These are phyloP conservation scores for Quercus variabilis DNA, from an alignment of 306 rosid genomes.

Conservation along the genomic window DNA sequence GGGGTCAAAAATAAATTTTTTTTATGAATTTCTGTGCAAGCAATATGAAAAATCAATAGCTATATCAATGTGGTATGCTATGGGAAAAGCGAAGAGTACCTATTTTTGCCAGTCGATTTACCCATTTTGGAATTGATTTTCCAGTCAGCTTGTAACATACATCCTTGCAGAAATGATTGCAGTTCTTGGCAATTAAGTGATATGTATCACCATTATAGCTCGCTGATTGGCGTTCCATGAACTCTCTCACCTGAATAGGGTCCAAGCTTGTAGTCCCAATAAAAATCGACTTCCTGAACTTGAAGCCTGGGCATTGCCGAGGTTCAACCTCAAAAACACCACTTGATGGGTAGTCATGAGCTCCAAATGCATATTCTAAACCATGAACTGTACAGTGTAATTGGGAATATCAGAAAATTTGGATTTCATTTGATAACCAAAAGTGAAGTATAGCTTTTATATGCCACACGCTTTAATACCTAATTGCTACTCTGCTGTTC, in stretches of 20 bases:
- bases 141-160: constrained; percentile 83
- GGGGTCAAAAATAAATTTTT: background rate
- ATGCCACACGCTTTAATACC: background rate
- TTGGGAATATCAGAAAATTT: constrained; percentile 20
- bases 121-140: constrained; percentile 95
- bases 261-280: constrained; percentile 85
- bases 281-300: constrained; percentile 83
- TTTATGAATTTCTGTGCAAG: background rate
- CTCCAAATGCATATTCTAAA: constrained; percentile 95
- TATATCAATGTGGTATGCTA: constrained; percentile 1
- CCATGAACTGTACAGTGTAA: constrained; percentile 71
- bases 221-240: constrained; percentile 75
- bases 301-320: constrained; percentile 94
- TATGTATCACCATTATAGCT: constrained; percentile 87
- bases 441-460: background rate
- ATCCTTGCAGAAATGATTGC: constrained; percentile 98
- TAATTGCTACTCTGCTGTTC: background rate
- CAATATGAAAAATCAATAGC: background rate
- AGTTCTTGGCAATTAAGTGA: constrained; percentile 91
- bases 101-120: constrained; percentile 86
- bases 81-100: constrained; percentile 50
- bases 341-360: constrained; percentile 91
- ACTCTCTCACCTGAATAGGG: constrained; percentile 78
- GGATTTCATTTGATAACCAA: constrained; percentile 9
- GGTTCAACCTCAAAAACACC: constrained; percentile 99